These are phyloP conservation scores for Guadua angustifolia DNA, from an alignment of 176 grass and related monocot species.

Conservation along the genomic window DNA sequence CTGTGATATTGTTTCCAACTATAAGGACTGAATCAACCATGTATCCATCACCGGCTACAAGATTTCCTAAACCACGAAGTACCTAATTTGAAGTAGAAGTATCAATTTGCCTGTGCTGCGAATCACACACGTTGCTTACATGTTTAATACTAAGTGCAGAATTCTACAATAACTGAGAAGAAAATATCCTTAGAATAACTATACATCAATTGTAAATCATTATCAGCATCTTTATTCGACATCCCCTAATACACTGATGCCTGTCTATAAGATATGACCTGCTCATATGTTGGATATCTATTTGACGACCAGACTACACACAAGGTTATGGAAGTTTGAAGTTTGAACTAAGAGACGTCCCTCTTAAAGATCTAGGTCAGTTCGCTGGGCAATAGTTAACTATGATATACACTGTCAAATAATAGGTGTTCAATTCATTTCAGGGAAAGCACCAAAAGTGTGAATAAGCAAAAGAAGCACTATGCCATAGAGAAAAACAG, in stretches of 20 bases:
- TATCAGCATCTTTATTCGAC: slow-evolving; percentile 1
- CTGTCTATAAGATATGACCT: background rate
- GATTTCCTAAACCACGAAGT: slow-evolving; percentile 90
- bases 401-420: background rate
- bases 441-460: background rate
- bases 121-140: slow-evolving; percentile 13
- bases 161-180: background rate
- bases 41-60: slow-evolving; percentile 79
- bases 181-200: slow-evolving; percentile 12
- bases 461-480: slow-evolving; percentile 15
- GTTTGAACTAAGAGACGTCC: background rate
- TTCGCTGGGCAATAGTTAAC: slow-evolving; percentile 2
- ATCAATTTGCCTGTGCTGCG: slow-evolving; percentile 27
- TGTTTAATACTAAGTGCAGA: background rate
- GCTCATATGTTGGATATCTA: background rate
- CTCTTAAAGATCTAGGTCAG: background rate
- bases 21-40: slow-evolving; percentile 70
- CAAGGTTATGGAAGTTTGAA: slow-evolving; percentile 1
- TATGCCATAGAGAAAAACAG: slow-evolving; percentile 17
- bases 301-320: slow-evolving; percentile 12
- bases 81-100: slow-evolving; percentile 63
- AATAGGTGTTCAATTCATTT: slow-evolving; percentile 5
- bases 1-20: slow-evolving; percentile 82
- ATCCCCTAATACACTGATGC: background rate
- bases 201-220: background rate